Percentiles rank a stretch among this genome's conserved stretches.
phyloP scores from a whole-genome alignment of 2,329 filamentous ascomycete species.

The Stagonosporopsis rhizophila region DNA sequence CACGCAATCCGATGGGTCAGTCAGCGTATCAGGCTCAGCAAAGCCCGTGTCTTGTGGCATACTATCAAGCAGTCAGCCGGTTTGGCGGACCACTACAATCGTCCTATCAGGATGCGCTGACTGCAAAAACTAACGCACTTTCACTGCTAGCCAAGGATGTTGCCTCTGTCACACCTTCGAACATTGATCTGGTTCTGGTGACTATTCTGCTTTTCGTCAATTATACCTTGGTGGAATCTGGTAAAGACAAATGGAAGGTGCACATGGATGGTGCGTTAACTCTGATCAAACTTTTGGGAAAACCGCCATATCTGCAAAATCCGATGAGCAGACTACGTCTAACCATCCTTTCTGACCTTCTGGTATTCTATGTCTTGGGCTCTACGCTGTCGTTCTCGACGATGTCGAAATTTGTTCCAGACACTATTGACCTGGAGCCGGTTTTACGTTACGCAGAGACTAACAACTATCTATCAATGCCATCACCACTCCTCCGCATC shows the following conservation, averaged over 20 bases:
- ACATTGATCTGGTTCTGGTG: slow-evolving; percentile 54
- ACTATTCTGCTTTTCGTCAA: slow-evolving; percentile 59
- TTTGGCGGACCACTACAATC: slow-evolving; percentile 46
- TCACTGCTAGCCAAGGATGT: slow-evolving; percentile 50
- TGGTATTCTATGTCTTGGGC: slow-evolving; percentile 48
- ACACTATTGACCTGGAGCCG: slow-evolving; percentile 41
- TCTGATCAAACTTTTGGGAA: slow-evolving; percentile 52
- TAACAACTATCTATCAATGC: slow-evolving; percentile 51
- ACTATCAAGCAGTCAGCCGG: slow-evolving; percentile 48
- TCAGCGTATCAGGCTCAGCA: slow-evolving; percentile 42
- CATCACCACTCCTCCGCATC: slow-evolving; percentile 44
- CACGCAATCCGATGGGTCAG: slow-evolving; percentile 43
- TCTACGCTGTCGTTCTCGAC: slow-evolving; percentile 43
- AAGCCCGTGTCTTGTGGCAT: slow-evolving; percentile 42
- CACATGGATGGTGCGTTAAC: slow-evolving; percentile 60
- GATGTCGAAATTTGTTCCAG: slow-evolving; percentile 37
- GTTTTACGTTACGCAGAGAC: slow-evolving; percentile 50
- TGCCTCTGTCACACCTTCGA: slow-evolving; percentile 35
- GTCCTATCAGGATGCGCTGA: slow-evolving; percentile 48
- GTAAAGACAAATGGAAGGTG: slow-evolving; percentile 59
- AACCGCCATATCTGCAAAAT: slow-evolving; percentile 34
- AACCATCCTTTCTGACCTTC: slow-evolving; percentile 45
- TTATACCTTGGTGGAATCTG: slow-evolving; percentile 59
- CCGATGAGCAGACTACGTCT: slow-evolving; percentile 44
- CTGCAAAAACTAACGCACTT: slow-evolving; percentile 58